A percentile compares a stretch with the other conserved stretches of the same genome.
Conservation (phyloP, 345 rosid genomes). For the Murraya paniculata region DNA sequence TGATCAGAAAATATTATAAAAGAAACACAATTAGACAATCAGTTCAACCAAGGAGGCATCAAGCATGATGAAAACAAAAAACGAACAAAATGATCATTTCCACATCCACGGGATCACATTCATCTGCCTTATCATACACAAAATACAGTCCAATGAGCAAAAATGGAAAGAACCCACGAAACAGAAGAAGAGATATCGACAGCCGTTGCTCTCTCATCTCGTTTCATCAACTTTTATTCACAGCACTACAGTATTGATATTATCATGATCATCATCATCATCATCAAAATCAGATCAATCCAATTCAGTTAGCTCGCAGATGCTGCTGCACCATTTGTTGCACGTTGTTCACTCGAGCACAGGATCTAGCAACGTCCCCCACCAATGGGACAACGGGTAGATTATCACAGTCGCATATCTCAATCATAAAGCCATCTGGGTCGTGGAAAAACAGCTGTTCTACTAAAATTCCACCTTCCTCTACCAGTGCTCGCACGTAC, state of each 20-base stretch:
- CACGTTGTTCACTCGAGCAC: conserved; percentile 40
- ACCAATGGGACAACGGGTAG: conserved; percentile 72
- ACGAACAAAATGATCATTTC: background rate
- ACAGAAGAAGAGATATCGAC: too few species aligned
- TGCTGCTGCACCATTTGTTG: conserved; percentile 31
- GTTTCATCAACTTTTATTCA: too few species aligned
- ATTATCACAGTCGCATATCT: conserved; percentile 83
- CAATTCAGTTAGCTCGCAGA: background rate
- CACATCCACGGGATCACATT: background rate
- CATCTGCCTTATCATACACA: background rate
- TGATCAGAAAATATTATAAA: too few species aligned
- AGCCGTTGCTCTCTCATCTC: too few species aligned
- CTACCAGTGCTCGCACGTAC: conserved; percentile 54
- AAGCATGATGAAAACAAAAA: too few species aligned
- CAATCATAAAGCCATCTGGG: conserved; percentile 91
- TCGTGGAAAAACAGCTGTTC: conserved; percentile 94
- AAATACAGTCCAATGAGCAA: background rate
- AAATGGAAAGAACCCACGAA: too few species aligned
- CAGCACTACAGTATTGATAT: too few species aligned
- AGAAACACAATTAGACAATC: too few species aligned
- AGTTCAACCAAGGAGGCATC: too few species aligned
- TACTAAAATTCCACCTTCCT: conserved; percentile 80
- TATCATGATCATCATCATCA: too few species aligned
- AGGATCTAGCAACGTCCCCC: conserved; percentile 50
- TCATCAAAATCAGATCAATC: too few species aligned